Evolutionary conservation across 2,329 filamentous ascomycete species (phyloP), one percentile per base, ranked within the genome.

Genomic region (Tolypocladium paradoxum): DNA sequence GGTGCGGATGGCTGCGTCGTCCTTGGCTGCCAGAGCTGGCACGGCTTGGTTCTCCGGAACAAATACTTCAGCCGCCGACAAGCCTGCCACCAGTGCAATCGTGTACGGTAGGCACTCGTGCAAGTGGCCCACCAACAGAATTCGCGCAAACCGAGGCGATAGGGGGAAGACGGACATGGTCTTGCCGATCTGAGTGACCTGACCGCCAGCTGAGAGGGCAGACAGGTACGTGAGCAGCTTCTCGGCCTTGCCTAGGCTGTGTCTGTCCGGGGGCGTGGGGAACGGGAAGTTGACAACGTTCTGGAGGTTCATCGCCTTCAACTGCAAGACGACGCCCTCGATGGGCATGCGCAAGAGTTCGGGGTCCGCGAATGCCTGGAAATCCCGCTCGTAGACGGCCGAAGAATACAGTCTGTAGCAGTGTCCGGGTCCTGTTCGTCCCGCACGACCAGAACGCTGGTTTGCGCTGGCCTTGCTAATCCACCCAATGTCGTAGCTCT

Each of bases 401-500:
- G 90, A 96, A 0, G 91, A 96, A 70, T 96, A 99, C 5, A 99
- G 72, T 53, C 90, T 78, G 72, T 96, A 99, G 70, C 92, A 97
- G 70, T 99, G 95, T 8, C 93, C 93, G 1, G 93, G 91, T 0
- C 90, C 92, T 4, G 92, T 99, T 76, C 93, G 85, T 57, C 95
- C 93, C 54, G 93, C 93, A 78, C 93, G 89, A 71, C 93, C 93
- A 55, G 90, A 84, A 66, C 93, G 82, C 70, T 99, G 93, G 59
- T 85, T 88, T 8, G 93, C 92, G 66, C 90, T 95, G 31, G 93
- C 93, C 72, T 99, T 97, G 73, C 91, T 96, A 66, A 97, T 95
- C 90, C 92, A 99, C 40, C 87, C 87, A 51, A 99, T 82, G 62
- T 96, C 88, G 65, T 96, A 99, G 64, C 87, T 96, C 67, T 99